Base-by-base conservation (phyloP, 2,329 filamentous ascomycete genomes). In the Cryphonectria naterciae region DNA sequence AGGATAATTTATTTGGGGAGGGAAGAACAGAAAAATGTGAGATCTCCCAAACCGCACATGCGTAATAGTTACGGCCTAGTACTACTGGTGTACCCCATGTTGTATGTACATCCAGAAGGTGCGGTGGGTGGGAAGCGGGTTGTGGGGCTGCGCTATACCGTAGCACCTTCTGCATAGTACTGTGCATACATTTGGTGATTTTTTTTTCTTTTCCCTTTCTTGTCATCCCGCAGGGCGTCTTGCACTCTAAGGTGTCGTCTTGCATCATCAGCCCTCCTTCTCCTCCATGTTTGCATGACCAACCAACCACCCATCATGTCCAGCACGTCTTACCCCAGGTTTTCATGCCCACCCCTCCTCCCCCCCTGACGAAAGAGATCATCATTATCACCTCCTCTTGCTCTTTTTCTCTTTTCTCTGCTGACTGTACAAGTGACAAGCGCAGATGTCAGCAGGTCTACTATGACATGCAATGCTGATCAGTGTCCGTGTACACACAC, bases 191-290 rank as follows among this genome's bases (percentile, higher is more conserved):
- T 39, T n/a, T n/a, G n/a, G n/a, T n/a, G n/a, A n/a, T n/a, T n/a
- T n/a, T n/a, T n/a, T n/a, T n/a, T n/a, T n/a, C n/a, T n/a, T n/a
- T n/a, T n/a, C 19, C 62, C 39, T 13, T 64, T 28, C 46, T 65
- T 65, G 64, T 65, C 64, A 32, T 52, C 28, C 64, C 28, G 64
- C 43, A 65, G 64, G 64, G 64, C 64, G 64, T 65, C 25, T 11
- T 32, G 10, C 17, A 17, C 19, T 49, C 17, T n/a, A 7, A n/a
- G 17, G 17, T 25, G 19, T 10, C 63, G 25, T 49, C 41, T 65
- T 46, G 25, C 41, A 49, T 49, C 41, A 65, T 65, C 32, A 28
- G 32, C 60, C 22, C 60, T 39, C 35, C 58, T 37, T 15, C 15
- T 43, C 43, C 41, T 41, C 39, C 39, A 41, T 41, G 39, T 15